These are phyloP conservation scores for Neurospora crassa DNA, from an alignment of 2,329 filamentous ascomycete species.

Conservation along the genomic window DNA sequence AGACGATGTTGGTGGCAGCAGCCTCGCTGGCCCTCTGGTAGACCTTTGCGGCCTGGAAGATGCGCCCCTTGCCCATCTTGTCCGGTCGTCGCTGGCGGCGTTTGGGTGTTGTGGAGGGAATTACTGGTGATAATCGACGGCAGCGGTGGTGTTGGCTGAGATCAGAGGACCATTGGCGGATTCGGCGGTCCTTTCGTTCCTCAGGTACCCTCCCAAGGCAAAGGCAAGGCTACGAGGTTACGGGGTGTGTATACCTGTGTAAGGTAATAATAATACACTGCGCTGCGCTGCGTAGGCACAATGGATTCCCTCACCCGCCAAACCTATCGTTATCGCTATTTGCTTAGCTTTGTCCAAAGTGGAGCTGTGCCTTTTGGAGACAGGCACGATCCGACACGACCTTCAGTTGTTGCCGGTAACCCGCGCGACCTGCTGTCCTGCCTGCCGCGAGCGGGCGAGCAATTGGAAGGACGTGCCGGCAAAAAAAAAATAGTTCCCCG, in stretches of 20 bases:
- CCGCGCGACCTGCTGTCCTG: neutral
- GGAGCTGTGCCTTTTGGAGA: neutral
- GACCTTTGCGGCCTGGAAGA: constrained; percentile 31
- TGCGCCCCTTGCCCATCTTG: constrained; percentile 23
- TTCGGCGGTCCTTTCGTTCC: constrained; percentile 1
- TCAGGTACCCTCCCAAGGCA: neutral
- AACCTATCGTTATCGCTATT: neutral
- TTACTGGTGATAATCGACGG: constrained; percentile 1
- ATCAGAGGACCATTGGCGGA: neutral
- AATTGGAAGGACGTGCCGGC: neutral
- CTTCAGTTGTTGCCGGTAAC: neutral
- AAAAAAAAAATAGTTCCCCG: neutral
- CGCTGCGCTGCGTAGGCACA: neutral
- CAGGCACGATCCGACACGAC: neutral
- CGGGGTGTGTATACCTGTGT: constrained; percentile 4
- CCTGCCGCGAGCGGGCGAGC: neutral
- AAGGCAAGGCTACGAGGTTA: neutral
- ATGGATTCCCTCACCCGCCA: neutral
- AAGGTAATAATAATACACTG: neutral
- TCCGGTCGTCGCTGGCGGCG: neutral
- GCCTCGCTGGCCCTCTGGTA: constrained; percentile 30
- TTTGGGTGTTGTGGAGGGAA: neutral
- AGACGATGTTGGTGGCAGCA: constrained; percentile 25
- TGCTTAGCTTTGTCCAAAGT: neutral
- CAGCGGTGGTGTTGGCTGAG: constrained; percentile 1